Base-by-base conservation (phyloP, 441 rosid genomes). In the Francoa sonchifolia region DNA sequence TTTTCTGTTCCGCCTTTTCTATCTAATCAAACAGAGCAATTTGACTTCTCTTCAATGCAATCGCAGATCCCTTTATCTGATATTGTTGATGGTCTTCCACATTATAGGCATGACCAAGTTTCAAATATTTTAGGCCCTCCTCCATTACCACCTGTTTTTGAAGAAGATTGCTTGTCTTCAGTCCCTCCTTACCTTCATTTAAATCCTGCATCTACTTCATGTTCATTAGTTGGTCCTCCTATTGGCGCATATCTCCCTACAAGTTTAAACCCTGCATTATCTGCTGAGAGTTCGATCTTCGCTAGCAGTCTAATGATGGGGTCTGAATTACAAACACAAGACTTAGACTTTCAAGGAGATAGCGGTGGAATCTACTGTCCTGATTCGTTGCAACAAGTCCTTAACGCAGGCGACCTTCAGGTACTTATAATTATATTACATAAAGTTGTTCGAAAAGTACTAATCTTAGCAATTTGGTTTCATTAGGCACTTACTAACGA, bases 101-200 rank as follows among this genome's bases (percentile, higher is more conserved):
- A 52, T 29, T 66, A 54, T n/a, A n/a, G n/a, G n/a, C n/a, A n/a
- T n/a, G n/a, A n/a, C n/a, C n/a, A n/a, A n/a, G n/a, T n/a, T n/a
- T n/a, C n/a, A n/a, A n/a, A n/a, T n/a, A n/a, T n/a, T n/a, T n/a
- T n/a, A n/a, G n/a, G n/a, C 54, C 30, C 66, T 25, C 63, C 71
- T 36, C 67, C 61, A 3, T 33, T 76, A 15, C 45, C 69, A 6
- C 44, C 83, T 1, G 69, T 63, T 54, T 79, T 85, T 1, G 88
- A 85, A 26, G 92, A 89, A 11, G 70, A 85, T 57, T 85, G 84
- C 51, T 57, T 89, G 48, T 77, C 94, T 44, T 73, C 92, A 2
- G 71, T 81, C 27, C 82, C 97, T 50, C 56, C 88, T 52, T 77
- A 66, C 60, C 48, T 61, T 4, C 74, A 76, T 39, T 34, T 74